Evolutionary conservation across 805 yeast genomes (phyloP).

Genomic region (Candida sithepensis): DNA sequence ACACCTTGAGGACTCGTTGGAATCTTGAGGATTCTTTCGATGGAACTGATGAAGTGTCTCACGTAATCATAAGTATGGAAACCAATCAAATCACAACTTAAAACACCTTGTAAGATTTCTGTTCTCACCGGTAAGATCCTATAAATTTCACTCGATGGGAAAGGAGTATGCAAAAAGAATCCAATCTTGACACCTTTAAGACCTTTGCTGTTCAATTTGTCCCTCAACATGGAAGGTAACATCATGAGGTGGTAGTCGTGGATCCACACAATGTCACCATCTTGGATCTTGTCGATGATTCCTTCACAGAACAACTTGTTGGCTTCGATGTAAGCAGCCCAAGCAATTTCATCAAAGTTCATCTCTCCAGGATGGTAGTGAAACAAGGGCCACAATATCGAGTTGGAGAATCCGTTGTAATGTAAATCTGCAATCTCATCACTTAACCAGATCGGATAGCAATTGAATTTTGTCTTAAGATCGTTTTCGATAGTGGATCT

Average conservation of each 20-base stretch:
- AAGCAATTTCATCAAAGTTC: conserved; percentile 94
- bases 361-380: conserved; percentile 99
- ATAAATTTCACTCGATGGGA: conserved; percentile 95
- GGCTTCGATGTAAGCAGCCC: conserved; percentile 97
- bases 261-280: conserved; percentile 92
- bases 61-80: conserved; percentile 99
- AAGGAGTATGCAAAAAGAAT: conserved; percentile 94
- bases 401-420: conserved; percentile 93
- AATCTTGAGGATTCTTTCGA: conserved; percentile 75
- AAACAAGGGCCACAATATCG: conserved; percentile 95
- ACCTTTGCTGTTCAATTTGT: conserved; percentile 44
- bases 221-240: conserved; percentile 81
- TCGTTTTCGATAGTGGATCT: conserved; percentile 66
- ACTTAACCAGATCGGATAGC: conserved; percentile 82
- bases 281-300: conserved; percentile 65
- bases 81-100: conserved; percentile 92
- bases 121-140: conserved; percentile 92
- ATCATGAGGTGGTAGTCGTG: conserved; percentile 98
- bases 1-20: conserved; percentile 91
- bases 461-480: conserved; percentile 71
- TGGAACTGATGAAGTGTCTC: conserved; percentile 88
- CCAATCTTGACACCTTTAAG: conserved; percentile 71
- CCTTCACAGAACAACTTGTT: conserved; percentile 76
- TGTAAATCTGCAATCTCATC: conserved; percentile 94
- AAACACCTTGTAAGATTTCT: conserved; percentile 86